A percentile compares a stretch with the other conserved stretches of the same genome.
Conservation (phyloP, 1,284 basidiomycete genomes). For the Pseudozyma pruni region DNA sequence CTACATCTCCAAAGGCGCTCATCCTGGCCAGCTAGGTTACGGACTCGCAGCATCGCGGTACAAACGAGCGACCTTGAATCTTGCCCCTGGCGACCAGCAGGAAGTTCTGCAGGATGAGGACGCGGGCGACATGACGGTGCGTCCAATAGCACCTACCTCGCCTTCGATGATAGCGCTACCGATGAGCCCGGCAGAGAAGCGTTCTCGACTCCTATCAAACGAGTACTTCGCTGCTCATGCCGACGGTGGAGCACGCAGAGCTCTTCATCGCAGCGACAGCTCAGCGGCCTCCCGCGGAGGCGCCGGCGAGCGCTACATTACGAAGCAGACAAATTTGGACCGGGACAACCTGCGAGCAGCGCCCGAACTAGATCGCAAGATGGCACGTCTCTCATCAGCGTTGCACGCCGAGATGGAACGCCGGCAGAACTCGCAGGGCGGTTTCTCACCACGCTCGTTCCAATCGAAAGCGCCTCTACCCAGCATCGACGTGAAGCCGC, state of each 20-base stretch:
- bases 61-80: constrained; percentile 30
- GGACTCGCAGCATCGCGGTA: constrained; percentile 24
- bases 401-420: constrained; percentile 46
- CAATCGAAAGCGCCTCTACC: constrained; percentile 6
- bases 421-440: constrained; percentile 20
- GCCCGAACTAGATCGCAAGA: constrained; percentile 23
- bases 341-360: not conserved
- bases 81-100: constrained; percentile 19
- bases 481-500: constrained; percentile 3
- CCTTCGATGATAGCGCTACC: not conserved
- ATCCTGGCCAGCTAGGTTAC: constrained; percentile 14
- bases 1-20: constrained; percentile 36
- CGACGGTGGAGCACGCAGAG: constrained; percentile 9
- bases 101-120: constrained; percentile 9
- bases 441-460: constrained; percentile 26
- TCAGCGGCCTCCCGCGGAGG: not conserved
- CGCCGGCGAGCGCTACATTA: no score
- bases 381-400: constrained; percentile 34
- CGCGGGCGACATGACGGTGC: constrained; percentile 19
- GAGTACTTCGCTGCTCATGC: constrained; percentile 33
- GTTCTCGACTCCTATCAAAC: constrained; percentile 29
- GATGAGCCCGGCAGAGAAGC: constrained; percentile 38
- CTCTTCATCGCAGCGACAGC: constrained; percentile 6
- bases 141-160: constrained; percentile 1
- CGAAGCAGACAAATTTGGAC: not conserved